A percentile compares a stretch with the other conserved stretches of the same genome.
Conservation (phyloP, 2,329 filamentous ascomycete genomes). For the Epicoccum nigrum region DNA sequence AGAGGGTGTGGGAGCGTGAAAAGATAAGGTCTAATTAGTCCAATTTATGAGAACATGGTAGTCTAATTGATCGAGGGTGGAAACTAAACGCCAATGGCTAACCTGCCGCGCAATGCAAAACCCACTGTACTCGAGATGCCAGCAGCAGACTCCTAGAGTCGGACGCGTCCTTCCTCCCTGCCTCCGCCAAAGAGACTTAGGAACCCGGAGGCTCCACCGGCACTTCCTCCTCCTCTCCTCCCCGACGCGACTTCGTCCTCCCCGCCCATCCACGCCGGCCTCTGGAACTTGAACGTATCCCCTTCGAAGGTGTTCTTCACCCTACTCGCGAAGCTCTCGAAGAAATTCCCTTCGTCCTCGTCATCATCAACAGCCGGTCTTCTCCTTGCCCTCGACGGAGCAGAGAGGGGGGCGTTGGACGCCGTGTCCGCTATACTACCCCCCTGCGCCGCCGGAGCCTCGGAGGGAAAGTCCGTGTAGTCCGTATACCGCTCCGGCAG, state of each 20-base stretch:
- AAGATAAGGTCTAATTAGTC: no score
- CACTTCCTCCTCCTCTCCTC: conserved; percentile 12
- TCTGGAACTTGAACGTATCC: conserved; percentile 53
- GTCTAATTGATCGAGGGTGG: no score
- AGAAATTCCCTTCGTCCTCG: conserved; percentile 78
- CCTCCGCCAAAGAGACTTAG: conserved; percentile 44
- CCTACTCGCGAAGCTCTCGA: conserved; percentile 80
- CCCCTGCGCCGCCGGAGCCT: conserved; percentile 15
- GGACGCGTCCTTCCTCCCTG: conserved; percentile 41
- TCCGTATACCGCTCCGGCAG: conserved; percentile 37
- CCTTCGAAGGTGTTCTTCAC: conserved; percentile 92
- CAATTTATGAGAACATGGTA: no score
- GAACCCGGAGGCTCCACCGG: conserved; percentile 27
- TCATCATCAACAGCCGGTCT: conserved; percentile 56
- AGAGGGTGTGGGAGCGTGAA: no score
- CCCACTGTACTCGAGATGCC: no score
- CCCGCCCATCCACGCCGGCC: conserved; percentile 81
- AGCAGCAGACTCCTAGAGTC: conserved; percentile 26
- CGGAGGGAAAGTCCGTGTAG: conserved; percentile 31
- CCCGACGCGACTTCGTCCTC: conserved; percentile 38
- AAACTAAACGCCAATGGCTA: no score
- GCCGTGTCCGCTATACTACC: conserved; percentile 13
- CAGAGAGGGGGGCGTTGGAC: neutral
- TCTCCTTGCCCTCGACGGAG: conserved; percentile 20
- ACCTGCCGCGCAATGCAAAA: conserved; percentile 2